Conservation (phyloP, 2,329 filamentous ascomycete genomes). For the Massarina eburnea region DNA sequence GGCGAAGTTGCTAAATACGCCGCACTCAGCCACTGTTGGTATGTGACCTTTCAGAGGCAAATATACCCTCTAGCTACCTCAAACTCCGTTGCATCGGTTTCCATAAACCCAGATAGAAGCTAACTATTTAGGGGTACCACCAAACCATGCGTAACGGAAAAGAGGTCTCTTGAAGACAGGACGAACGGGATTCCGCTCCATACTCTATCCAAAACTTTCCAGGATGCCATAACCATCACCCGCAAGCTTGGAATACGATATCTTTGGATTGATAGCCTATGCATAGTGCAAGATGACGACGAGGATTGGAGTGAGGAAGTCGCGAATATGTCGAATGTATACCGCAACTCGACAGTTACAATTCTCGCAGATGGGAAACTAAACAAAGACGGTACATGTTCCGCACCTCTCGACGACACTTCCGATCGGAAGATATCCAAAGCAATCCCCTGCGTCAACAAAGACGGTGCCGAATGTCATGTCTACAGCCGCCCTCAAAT, state of each 20-base stretch:
- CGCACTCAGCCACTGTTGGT: too few relatives aligned
- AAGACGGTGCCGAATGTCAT: not conserved
- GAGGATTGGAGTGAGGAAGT: conserved; percentile 5
- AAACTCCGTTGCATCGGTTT: too few relatives aligned
- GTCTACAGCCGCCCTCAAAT: not conserved
- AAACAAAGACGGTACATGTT: not conserved
- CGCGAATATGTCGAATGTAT: conserved; percentile 4
- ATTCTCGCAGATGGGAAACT: not conserved
- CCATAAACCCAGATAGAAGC: too few relatives aligned
- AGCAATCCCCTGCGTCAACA: not conserved
- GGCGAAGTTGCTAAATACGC: too few relatives aligned
- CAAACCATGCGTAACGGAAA: too few relatives aligned
- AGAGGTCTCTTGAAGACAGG: too few relatives aligned
- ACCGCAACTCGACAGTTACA: conserved; percentile 3
- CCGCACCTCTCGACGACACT: not conserved
- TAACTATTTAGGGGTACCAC: too few relatives aligned
- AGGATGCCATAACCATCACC: conserved; percentile 1
- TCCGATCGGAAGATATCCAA: not conserved
- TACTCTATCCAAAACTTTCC: not conserved
- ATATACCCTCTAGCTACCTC: too few relatives aligned
- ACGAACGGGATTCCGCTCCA: too few relatives aligned
- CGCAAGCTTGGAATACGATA: conserved; percentile 14
- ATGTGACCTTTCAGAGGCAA: too few relatives aligned
- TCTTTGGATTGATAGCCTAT: conserved; percentile 22
- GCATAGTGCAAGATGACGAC: conserved; percentile 9